These are phyloP conservation scores for Boletellus ananiceps DNA, from an alignment of 768 basidiomycete genomes.

Conservation along the genomic window DNA sequence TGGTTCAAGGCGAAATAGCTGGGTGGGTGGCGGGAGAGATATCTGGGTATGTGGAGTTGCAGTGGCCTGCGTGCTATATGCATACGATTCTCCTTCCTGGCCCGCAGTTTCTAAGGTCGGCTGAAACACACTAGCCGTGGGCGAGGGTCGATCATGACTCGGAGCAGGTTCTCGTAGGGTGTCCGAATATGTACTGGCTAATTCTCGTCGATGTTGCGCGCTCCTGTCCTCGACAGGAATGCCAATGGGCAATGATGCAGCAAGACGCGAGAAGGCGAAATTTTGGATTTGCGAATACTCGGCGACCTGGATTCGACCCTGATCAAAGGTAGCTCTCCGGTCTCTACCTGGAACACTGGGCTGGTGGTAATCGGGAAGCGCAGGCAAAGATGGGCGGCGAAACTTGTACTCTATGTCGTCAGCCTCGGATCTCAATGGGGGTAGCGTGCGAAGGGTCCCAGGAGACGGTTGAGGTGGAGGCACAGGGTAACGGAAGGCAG, in stretches of 20 bases:
- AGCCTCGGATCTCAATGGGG: conserved; percentile 23
- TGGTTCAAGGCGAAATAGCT: conserved; percentile 26
- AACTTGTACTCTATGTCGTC: conserved; percentile 30
- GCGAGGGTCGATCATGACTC: conserved; percentile 17
- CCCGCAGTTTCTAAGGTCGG: not conserved
- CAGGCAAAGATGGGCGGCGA: conserved; percentile 30
- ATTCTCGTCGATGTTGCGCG: conserved; percentile 10
- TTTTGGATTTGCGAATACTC: conserved; percentile 7
- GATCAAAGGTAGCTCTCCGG: conserved; percentile 13
- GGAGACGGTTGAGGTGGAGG: conserved; percentile 24
- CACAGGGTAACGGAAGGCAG: conserved; percentile 20
- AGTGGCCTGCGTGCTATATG: conserved; percentile 9
- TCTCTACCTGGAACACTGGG: conserved; percentile 6
- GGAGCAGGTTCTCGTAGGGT: conserved; percentile 18
- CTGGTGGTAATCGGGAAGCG: conserved; percentile 11
- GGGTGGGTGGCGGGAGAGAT: conserved; percentile 32
- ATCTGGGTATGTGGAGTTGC: conserved; percentile 16
- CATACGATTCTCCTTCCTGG: conserved; percentile 7
- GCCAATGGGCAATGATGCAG: not conserved
- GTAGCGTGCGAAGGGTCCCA: conserved; percentile 21
- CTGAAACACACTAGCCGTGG: conserved; percentile 16
- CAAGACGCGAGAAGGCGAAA: conserved; percentile 5
- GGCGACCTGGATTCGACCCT: conserved; percentile 11
- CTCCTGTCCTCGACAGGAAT: conserved; percentile 12
- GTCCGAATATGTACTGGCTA: conserved; percentile 14